These are phyloP conservation scores for Orobanche coerulescens DNA, from an alignment of 257 asterid species.

Conservation along the genomic window DNA sequence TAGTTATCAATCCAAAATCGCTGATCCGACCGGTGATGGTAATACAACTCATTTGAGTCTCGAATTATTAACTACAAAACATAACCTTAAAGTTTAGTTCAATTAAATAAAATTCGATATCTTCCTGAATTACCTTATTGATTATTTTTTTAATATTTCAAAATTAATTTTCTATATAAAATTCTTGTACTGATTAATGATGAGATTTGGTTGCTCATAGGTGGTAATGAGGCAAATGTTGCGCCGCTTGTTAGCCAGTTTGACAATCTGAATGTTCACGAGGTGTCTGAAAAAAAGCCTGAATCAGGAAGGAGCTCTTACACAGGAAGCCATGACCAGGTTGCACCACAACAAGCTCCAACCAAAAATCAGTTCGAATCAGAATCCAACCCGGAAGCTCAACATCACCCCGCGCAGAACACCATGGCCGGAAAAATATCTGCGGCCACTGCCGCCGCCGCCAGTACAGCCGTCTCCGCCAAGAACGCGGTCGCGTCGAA, in stretches of 20 bases:
- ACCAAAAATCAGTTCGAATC: not conserved
- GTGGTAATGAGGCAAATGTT: conserved; percentile 34
- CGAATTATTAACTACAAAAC: not conserved
- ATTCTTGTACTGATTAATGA: not conserved
- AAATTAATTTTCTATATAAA: not conserved
- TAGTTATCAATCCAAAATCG: conserved; percentile 41
- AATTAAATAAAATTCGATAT: no score
- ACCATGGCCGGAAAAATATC: conserved; percentile 27
- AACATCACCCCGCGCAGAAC: conserved; percentile 24
- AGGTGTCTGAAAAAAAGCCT: not conserved
- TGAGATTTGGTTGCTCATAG: conserved; percentile 25
- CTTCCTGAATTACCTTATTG: no score
- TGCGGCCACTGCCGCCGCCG: conserved; percentile 24
- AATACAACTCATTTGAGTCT: not conserved
- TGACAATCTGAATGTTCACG: conserved; percentile 25
- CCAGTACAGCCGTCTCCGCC: conserved; percentile 33
- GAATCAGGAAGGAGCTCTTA: not conserved
- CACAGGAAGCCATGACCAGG: not conserved
- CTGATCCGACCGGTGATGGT: conserved; percentile 41
- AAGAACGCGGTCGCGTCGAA: conserved; percentile 36
- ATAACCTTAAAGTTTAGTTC: no score
- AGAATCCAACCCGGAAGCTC: conserved; percentile 19
- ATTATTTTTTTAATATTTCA: not conserved
- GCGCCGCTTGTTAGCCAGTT: conserved; percentile 32
- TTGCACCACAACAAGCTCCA: not conserved